Evolutionary conservation across 2,329 filamentous ascomycete genomes (phyloP), one percentile per base, ranked within the genome.

Genomic region (Exutisphaerella laricina): DNA sequence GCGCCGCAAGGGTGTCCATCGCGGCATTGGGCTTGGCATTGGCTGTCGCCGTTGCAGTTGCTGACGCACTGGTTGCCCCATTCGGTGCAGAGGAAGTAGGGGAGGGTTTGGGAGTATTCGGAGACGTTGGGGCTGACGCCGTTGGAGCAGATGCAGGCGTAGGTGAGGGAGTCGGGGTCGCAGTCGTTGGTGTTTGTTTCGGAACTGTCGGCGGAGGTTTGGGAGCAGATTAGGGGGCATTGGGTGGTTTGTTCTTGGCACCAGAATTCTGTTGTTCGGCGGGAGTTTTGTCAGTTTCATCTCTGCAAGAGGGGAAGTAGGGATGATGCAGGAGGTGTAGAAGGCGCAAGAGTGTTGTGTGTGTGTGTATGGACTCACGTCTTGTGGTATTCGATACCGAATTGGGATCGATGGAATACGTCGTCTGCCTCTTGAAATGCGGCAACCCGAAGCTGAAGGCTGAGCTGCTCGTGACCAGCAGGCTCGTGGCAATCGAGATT

Each of bases 21-120:
- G 42, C 75, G 72, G 70, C 85, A 89, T 42, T 66, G 56, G 2
- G 67, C 65, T n/a, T 74, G 64, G 62, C 85, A 88, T n/a, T 57
- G 49, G 54, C 73, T 72, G 65, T 82, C 70, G 21, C 38, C 39
- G 50, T 66, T 37, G 66, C 84, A 88, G 45, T 49, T 65, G 2
- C 53, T 59, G 9, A 84, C 79, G 46, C 53, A 65, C 66, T 87
- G 77, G 62, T 70, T 79, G 56, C 78, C 82, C 74, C 76, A 87
- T 66, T 84, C 74, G 34, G 73, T 74, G 75, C 85, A 92, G 56
- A 80, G 74, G 68, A 81, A 86, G 74, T 79, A 90, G 23, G 86
- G 85, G 18, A 92, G 71, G 1, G 85, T 89, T 55, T 87, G 74
- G 14, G 81, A 82, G 74, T 84, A 92, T 66, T 89, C 75, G 58